phyloP scores from a whole-genome alignment of 257 asterid species.

The Verbena officinalis region DNA sequence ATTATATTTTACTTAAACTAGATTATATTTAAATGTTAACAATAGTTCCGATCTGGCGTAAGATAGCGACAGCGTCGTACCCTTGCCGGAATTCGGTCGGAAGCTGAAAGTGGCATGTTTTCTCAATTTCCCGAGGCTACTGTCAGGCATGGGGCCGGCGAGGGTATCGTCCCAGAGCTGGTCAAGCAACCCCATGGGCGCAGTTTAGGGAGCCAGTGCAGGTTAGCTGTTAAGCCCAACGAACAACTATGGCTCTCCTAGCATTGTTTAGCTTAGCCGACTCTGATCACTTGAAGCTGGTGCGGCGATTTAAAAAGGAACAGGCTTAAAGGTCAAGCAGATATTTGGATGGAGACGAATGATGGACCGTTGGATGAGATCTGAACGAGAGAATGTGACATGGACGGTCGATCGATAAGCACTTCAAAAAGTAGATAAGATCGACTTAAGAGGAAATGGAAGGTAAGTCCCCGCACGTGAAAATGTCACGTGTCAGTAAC shows the following conservation, averaged over 20 bases:
- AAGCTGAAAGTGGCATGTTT: slow-evolving; percentile 51
- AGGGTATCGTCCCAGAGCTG: slow-evolving; percentile 87
- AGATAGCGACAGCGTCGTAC: slow-evolving; percentile 46
- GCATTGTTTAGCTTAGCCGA: neutral
- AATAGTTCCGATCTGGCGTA: slow-evolving; percentile 15
- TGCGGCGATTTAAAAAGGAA: slow-evolving; percentile 42
- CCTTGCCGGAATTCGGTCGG: slow-evolving; percentile 65
- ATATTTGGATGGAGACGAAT: slow-evolving; percentile 16
- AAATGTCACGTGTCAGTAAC: neutral
- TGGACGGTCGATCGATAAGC: slow-evolving; percentile 41
- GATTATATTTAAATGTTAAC: neutral
- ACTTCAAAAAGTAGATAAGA: slow-evolving; percentile 46
- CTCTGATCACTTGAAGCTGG: neutral
- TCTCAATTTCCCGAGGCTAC: slow-evolving; percentile 74
- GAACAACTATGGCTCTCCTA: neutral
- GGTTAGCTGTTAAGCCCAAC: slow-evolving; percentile 8
- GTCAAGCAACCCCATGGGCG: slow-evolving; percentile 65
- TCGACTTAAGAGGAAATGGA: slow-evolving; percentile 27
- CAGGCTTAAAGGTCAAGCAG: slow-evolving; percentile 33
- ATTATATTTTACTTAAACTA: too few relatives aligned
- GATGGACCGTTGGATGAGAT: slow-evolving; percentile 34
- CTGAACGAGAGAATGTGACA: slow-evolving; percentile 28
- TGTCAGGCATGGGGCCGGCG: slow-evolving; percentile 79
- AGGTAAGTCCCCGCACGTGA: neutral
- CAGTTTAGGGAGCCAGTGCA: slow-evolving; percentile 4